Conservation (phyloP, 2,329 filamentous ascomycete species). For the Coniochaeta pulveracea region DNA sequence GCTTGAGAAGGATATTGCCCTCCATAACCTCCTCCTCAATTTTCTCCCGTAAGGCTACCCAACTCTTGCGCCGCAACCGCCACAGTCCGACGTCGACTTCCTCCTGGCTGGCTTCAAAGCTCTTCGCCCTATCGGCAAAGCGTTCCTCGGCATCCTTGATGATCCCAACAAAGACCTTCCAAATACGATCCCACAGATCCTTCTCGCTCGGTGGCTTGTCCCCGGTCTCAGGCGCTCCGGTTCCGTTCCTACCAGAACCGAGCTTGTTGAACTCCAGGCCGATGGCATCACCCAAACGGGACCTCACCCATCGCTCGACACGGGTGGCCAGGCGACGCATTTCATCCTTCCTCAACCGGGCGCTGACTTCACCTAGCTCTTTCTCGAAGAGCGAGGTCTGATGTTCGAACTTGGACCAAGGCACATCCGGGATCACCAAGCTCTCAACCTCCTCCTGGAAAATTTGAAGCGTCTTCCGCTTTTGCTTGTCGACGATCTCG, state of each 20-base stretch:
- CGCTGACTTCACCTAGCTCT: slow-evolving; percentile 82
- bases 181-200: slow-evolving; percentile 92
- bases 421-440: slow-evolving; percentile 64
- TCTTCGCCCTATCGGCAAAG: slow-evolving; percentile 80
- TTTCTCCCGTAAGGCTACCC: slow-evolving; percentile 79
- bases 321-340: slow-evolving; percentile 86
- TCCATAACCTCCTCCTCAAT: slow-evolving; percentile 98
- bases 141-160: slow-evolving; percentile 76
- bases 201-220: slow-evolving; percentile 66
- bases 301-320: slow-evolving; percentile 88
- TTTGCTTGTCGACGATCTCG: slow-evolving; percentile 79
- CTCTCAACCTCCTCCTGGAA: slow-evolving; percentile 69
- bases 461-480: slow-evolving; percentile 59
- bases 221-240: slow-evolving; percentile 66
- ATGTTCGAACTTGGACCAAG: slow-evolving; percentile 80
- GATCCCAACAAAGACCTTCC: slow-evolving; percentile 72
- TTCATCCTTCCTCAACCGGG: slow-evolving; percentile 80
- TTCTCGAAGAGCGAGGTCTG: slow-evolving; percentile 75
- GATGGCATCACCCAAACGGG: slow-evolving; percentile 74
- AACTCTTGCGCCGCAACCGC: slow-evolving; percentile 87
- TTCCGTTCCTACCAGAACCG: slow-evolving; percentile 74
- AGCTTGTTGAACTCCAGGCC: slow-evolving; percentile 94
- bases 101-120: slow-evolving; percentile 83
- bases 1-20: slow-evolving; percentile 87
- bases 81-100: slow-evolving; percentile 90